These are phyloP conservation scores for Alternaria arbusti DNA, from an alignment of 2,329 filamentous ascomycete genomes.

Conservation along the genomic window DNA sequence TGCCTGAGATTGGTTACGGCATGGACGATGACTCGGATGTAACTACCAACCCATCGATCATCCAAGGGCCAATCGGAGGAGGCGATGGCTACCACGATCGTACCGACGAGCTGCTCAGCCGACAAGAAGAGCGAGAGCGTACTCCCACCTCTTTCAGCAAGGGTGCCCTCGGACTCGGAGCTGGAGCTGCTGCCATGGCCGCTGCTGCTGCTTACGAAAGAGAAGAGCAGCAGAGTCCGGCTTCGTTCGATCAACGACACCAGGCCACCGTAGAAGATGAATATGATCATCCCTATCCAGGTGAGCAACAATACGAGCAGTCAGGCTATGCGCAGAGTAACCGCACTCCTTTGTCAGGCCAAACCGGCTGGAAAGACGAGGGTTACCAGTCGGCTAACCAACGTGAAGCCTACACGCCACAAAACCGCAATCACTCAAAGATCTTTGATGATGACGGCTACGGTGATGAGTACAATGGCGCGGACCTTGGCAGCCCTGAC, in stretches of 20 bases:
- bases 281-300: slow-evolving; percentile 40
- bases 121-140: slow-evolving; percentile 44
- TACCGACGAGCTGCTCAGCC: slow-evolving; percentile 43
- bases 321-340: slow-evolving; percentile 38
- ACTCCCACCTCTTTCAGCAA: slow-evolving; percentile 41
- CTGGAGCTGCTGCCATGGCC: slow-evolving; percentile 62
- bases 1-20: slow-evolving; percentile 78
- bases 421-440: slow-evolving; percentile 54
- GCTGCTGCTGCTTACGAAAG: slow-evolving; percentile 57
- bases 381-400: slow-evolving; percentile 85
- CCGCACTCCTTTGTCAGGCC: slow-evolving; percentile 52
- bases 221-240: slow-evolving; percentile 35
- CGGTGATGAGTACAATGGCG: slow-evolving; percentile 57
- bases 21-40: slow-evolving; percentile 67
- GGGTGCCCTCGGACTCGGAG: slow-evolving; percentile 48
- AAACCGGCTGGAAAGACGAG: slow-evolving; percentile 72
- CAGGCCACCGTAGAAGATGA: slow-evolving; percentile 50
- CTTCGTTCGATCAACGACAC: slow-evolving; percentile 35
- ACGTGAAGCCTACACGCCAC: slow-evolving; percentile 57
- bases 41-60: slow-evolving; percentile 83
- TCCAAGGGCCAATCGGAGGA: slow-evolving; percentile 74
- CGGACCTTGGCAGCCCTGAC: slow-evolving; percentile 52
- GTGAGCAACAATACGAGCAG: slow-evolving; percentile 45
- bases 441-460: slow-evolving; percentile 64
- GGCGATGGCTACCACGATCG: slow-evolving; percentile 52